phyloP scores from a whole-genome alignment of 2,329 filamentous ascomycete genomes.

The Nothophaeocryptopus gaeumannii region DNA sequence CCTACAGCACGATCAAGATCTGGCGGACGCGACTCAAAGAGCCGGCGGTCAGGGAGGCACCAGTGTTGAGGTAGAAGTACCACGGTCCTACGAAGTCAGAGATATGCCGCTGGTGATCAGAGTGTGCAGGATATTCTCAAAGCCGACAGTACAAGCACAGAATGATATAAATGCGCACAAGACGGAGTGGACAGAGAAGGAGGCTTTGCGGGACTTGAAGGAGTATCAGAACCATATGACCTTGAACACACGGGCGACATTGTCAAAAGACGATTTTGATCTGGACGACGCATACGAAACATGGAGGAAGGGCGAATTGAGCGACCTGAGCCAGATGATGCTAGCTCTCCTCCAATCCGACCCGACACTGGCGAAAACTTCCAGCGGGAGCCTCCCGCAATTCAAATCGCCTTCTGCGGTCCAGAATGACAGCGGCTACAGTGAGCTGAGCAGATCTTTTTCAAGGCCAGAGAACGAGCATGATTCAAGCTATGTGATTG shows the following conservation, averaged over 20 bases:
- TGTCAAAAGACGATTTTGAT: conserved; percentile 85
- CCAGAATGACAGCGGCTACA: conserved; percentile 31
- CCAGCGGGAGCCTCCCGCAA: conserved; percentile 43
- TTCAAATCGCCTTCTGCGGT: conserved; percentile 26
- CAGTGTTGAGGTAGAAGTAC: conserved; percentile 76
- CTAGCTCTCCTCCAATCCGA: conserved; percentile 82
- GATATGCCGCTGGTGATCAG: conserved; percentile 93
- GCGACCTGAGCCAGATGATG: conserved; percentile 89
- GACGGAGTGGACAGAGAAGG: conserved; percentile 82
- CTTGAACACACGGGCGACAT: conserved; percentile 70
- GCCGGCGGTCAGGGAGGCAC: conserved; percentile 59
- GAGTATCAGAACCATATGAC: conserved; percentile 87
- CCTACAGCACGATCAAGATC: conserved; percentile 87
- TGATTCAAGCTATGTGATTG: conserved; percentile 56
- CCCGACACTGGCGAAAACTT: conserved; percentile 77
- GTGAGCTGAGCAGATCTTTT: conserved; percentile 47
- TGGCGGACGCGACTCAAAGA: conserved; percentile 61
- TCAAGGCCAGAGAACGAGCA: conserved; percentile 41
- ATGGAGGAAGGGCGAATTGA: conserved; percentile 88
- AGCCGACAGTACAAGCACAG: conserved; percentile 76
- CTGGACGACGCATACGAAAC: conserved; percentile 79
- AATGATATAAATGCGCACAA: conserved; percentile 81
- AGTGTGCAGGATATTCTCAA: conserved; percentile 81
- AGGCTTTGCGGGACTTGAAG: conserved; percentile 86
- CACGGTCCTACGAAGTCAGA: conserved; percentile 86